A percentile compares a stretch with the other conserved stretches of the same genome.
Conservation (phyloP, 2,329 filamentous ascomycete genomes). For the Colletotrichum sidae region DNA sequence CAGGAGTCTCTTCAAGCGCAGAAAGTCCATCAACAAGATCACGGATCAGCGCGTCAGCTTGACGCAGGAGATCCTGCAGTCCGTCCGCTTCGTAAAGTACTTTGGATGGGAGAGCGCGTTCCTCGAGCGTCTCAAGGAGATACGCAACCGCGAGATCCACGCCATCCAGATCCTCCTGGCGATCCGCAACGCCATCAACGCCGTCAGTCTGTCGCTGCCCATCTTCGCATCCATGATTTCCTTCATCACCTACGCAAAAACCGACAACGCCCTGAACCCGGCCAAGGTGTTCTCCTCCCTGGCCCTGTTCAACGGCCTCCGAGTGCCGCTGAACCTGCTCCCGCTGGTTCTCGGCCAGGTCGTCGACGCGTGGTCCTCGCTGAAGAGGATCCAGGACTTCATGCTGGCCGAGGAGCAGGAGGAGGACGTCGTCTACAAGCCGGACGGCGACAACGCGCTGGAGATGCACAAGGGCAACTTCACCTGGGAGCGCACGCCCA, state of each 20-base stretch:
- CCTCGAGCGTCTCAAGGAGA: slow-evolving; percentile 77
- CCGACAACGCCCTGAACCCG: slow-evolving; percentile 75
- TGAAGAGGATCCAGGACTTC: slow-evolving; percentile 89
- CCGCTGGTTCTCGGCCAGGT: slow-evolving; percentile 90
- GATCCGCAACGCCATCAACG: slow-evolving; percentile 87
- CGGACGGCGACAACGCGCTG: slow-evolving; percentile 75
- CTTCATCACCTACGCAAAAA: slow-evolving; percentile 84
- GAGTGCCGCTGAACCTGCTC: slow-evolving; percentile 89
- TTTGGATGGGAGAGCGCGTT: slow-evolving; percentile 97
- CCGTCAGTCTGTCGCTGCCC: slow-evolving; percentile 85
- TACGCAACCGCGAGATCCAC: slow-evolving; percentile 81
- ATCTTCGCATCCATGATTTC: slow-evolving; percentile 96
- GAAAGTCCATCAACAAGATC: slow-evolving; percentile 88
- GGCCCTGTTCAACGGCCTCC: slow-evolving; percentile 90
- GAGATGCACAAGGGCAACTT: slow-evolving; percentile 80
- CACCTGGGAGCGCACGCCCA: slow-evolving; percentile 83
- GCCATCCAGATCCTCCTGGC: slow-evolving; percentile 87
- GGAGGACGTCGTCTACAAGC: slow-evolving; percentile 71
- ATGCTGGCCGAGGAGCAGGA: slow-evolving; percentile 85
- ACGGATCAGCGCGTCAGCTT: slow-evolving; percentile 92
- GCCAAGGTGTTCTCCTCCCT: slow-evolving; percentile 92
- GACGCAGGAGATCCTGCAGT: slow-evolving; percentile 91
- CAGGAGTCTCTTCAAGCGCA: slow-evolving; percentile 78
- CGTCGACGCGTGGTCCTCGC: slow-evolving; percentile 87
- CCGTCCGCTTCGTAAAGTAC: slow-evolving; percentile 94